Percentiles rank a stretch among this genome's conserved stretches.
Evolutionary conservation across 139 green algal genomes (phyloP).

Genomic region (Diplosphaera chodatii): DNA sequence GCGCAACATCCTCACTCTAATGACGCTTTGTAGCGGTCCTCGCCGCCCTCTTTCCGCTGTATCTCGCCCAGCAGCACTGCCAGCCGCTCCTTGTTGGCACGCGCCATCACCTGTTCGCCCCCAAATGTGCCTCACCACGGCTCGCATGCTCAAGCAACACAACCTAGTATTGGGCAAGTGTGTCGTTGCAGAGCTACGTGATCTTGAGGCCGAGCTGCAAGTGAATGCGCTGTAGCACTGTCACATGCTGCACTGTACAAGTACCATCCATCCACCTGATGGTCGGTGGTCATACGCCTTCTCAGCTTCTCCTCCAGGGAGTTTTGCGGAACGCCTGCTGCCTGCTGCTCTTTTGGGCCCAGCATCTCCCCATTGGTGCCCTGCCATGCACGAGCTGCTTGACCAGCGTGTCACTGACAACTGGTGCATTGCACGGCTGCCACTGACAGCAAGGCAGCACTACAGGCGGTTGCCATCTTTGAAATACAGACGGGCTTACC

Average conservation of each 20-base stretch:
- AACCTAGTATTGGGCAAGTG: neutral
- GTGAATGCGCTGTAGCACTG: no score
- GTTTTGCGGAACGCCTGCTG: neutral
- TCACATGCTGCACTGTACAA: no score
- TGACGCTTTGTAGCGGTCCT: conserved; percentile 40
- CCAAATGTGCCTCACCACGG: neutral
- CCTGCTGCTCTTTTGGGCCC: neutral
- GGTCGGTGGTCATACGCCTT: neutral
- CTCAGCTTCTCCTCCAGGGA: conserved; percentile 6
- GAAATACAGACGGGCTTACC: no score
- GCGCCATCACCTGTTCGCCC: conserved; percentile 27
- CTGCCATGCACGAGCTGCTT: neutral
- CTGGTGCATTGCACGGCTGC: no score
- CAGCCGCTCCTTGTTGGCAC: conserved; percentile 44
- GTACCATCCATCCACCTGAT: conserved; percentile 17
- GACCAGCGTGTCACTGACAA: no score
- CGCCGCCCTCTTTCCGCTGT: conserved; percentile 1
- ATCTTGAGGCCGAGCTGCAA: no score
- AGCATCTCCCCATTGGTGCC: conserved; percentile 10
- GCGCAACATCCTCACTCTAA: no score
- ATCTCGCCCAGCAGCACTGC: conserved; percentile 51
- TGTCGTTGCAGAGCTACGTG: neutral
- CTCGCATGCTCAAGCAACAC: no score
- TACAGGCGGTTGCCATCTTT: no score
- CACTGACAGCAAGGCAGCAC: no score